Conservation (phyloP, 2,329 filamentous ascomycete genomes). For the Xylariaceae sp. region DNA sequence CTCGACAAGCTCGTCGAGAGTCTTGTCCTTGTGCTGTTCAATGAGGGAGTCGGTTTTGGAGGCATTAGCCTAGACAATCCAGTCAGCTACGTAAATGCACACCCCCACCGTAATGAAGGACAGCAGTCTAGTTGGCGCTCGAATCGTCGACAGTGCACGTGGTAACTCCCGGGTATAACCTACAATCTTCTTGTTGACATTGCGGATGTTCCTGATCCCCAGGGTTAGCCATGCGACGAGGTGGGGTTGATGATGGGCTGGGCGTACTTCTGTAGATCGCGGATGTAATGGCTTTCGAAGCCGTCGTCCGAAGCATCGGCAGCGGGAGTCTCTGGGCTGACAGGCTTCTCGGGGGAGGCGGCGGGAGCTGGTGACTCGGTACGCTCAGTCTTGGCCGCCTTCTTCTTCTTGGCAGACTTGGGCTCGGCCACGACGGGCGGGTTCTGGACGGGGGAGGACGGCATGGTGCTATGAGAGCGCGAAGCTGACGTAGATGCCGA, state of each 20-base stretch:
- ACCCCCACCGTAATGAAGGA: background rate
- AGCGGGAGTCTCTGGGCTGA: constrained; percentile 36
- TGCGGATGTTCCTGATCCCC: constrained; percentile 70
- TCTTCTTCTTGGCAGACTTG: constrained; percentile 67
- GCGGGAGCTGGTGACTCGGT: constrained; percentile 53
- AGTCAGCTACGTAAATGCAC: constrained; percentile 17
- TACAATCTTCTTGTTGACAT: constrained; percentile 91
- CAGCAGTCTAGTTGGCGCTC: background rate
- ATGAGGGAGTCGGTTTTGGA: constrained; percentile 67
- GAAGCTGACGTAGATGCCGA: constrained; percentile 14
- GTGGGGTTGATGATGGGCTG: background rate
- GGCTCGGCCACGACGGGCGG: constrained; percentile 56
- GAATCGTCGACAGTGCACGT: background rate
- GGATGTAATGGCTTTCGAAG: constrained; percentile 73
- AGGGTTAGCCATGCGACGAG: constrained; percentile 14
- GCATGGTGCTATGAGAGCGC: constrained; percentile 44
- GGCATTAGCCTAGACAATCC: constrained; percentile 52
- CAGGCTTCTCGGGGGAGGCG: constrained; percentile 46
- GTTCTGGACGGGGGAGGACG: constrained; percentile 59
- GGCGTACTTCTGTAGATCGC: constrained; percentile 85
- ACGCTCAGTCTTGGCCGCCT: constrained; percentile 47
- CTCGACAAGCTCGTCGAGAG: constrained; percentile 67
- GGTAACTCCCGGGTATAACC: constrained; percentile 35
- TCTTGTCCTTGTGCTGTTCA: constrained; percentile 62
- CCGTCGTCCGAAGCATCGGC: constrained; percentile 54